Base-by-base conservation (phyloP, 805 yeast genomes). In the Saturnispora dispora region DNA sequence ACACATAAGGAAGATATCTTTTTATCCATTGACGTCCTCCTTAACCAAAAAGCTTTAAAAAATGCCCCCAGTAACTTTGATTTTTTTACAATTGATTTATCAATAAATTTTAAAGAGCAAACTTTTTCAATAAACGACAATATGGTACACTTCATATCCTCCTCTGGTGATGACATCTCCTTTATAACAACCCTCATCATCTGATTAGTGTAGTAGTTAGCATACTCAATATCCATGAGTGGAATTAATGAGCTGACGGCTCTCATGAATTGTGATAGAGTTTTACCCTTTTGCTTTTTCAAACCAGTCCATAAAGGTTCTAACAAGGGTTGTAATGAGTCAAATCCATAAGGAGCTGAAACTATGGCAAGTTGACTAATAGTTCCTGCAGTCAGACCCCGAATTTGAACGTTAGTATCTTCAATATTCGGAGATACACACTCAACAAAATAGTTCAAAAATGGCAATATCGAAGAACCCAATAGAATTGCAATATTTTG, bases 261-360 rank as follows among this genome's bases (percentile, higher is more conserved):
- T 60, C 79, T 80, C 55, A 91, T 62, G 60, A 85, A 88, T 2
- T 88, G 80, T 0, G 96, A 85, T 47, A 89, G 71, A 0, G 82
- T 74, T 58, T 80, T 78, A 4, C 97, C 97, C 55, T 96, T 72
- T 55, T 86, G 93, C 39, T 75, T 75, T 45, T 80, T 75, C 23
- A 88, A 76, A 4, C 96, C 96, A 10, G 71, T 67, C 96, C 96
- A 89, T 5, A 88, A 68, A 0, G 88, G 85, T 51, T 86, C 91
- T 35, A 91, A 62, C 0, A 82, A 73, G 0, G 68, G 67, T 58
- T 89, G 95, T 63, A 91, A 90, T 0, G 91, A 80, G 59, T 88
- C 96, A 51, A 87, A 84, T 45, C 98, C 99, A 66, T 85, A 88
- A 0, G 98, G 98, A 22, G 79, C 73, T 4, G 88, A 78, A 7